Evolutionary conservation across 140 eudicot species (phyloP), one percentile per base, ranked within the genome.

Genomic region (Stevia rebaudiana): DNA sequence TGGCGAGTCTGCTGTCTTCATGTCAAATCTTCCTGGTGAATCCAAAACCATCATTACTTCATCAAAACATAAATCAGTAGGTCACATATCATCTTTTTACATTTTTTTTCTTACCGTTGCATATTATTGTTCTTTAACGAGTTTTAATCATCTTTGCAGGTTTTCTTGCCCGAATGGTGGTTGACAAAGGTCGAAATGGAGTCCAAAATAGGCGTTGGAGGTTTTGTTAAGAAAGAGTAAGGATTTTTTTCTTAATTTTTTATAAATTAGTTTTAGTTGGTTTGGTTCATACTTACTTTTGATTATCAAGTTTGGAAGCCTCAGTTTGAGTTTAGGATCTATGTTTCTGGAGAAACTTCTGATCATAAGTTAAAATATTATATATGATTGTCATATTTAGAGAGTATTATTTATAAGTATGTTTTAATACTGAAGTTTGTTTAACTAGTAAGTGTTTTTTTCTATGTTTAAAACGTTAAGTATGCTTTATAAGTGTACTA

Each of bases 121-220:
- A 50, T 33, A 47, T 18, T 16, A 0, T 22, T 35, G 28, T 17
- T 48, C 15, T 36, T 9, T 8, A 60, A 15, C 9, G 4, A 24
- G 3, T 8, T 52, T 7, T 15, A 22, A 23, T 15, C 8, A 7
- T 63, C 0, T 54, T 78, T 70, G 62, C 59, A 83, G 86, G 68
- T 77, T 56, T 64, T 67, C 53, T 70, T 83, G 73, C 64, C 55
- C 8, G 72, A 77, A 18, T 83, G 86, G 90, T 83, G 86, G 90
- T 79, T 83, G 23, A 59, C 74, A 19, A 74, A 67, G 72, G 72
- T 66, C 8, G 59, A 65, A 24, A 5, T 4, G 1, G 79, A 23
- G 23, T 49, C 80, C 18, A 58, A 77, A 59, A 70, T 83, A 12
- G 83, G 81, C 28, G 40, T 83, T 39, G 86, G 83, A 37, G 90